Evolutionary conservation across 768 basidiomycete genomes (phyloP), one percentile per base, ranked within the genome.

Genomic region (Leucocoprinus leucothites): DNA sequence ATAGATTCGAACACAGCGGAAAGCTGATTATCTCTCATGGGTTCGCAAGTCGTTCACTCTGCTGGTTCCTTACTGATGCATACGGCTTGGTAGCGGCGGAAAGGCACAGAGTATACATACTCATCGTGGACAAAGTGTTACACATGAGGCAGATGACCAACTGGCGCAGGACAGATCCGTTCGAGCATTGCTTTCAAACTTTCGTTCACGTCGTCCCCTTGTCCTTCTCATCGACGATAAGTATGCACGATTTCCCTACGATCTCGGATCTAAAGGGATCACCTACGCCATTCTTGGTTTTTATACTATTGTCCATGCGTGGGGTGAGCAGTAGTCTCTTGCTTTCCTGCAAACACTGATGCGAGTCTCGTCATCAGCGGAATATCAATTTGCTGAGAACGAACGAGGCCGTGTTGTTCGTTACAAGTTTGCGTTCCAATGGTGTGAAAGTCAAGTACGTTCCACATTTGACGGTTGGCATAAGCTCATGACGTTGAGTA

Each of bases 401-500:
- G 68, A 71, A 16, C 66, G 61, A 28, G 79, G 80, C 9, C 71
- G 69, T n/a, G 81, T 89, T n/a, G 77, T 89, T 11, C 75, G 90
- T 6, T 89, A 82, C 65, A 93, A 92, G 65, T 91, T 93, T 61
- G 84, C 86, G 3, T 93, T 93, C 60, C 86, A 87, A 60, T 93
- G 90, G 89, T 89, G 88, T 59, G 80, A 85, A 57, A 79, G 75
- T 41, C 91, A 92, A 71, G 88, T 68, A 60, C 50, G 61, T 26
- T 19, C 35, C 47, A 13, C 26, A 26, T 35, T 22, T 51, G 24
- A 13, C 24, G 26, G n/a, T 11, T 40, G 34, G 35, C 31, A 16
- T 18, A 35, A 44, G n/a, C 40, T 43, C 16, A 31, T 31, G 18
- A 48, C 31, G 31, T 26, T 25, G 40, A 56, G 22, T 45, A 80